Base-by-base conservation (phyloP, 306 rosid species). In the Medicago arabica region DNA sequence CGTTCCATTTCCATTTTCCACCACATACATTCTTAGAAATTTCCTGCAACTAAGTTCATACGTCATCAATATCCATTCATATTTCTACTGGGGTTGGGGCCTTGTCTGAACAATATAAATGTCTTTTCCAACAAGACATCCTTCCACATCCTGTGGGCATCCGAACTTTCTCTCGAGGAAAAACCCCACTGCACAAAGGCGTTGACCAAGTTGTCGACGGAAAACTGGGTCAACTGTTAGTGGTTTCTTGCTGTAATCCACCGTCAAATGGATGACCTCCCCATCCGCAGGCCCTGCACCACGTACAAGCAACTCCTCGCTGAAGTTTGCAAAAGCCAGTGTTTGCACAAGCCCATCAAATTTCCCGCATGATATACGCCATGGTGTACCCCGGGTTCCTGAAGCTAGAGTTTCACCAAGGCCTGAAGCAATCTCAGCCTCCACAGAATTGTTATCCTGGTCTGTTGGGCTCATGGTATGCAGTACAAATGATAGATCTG, bases 381-480 rank as follows among this genome's bases (percentile, higher is more conserved):
- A 95, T 13, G 99, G 97, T 23, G 99, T 95, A 43, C 99, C 99
- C 40, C 89, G 78, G 61, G 98, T 90, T 74, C 99, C 96, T 47
- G 98, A 95, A 71, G 98, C 99, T 82, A 95, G 87, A 78, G 96
- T 95, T 88, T 95, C 99, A 50, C 99, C 99, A 38, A 92, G 97
- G 63, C 99, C 99, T 28, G 89, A 83, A 55, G 97, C 99, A 77
- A 95, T 88, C 85, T 95, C 99, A 58, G 99, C 98, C 83, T 90
- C 98, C 44, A 92, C 92, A 31, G 54, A 79, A 62, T 89, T 92
- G 59, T 78, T 84, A 81, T 95, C 96, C 79, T 84, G 89, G 72
- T 85, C 84, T 7, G 93, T 82, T 58, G 98, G 92, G 77, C 93
- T 90, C 50, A 78, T 71, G 3, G 97, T 95, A 80, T 92, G 99